phyloP scores from a whole-genome alignment of 495 filamentous ascomycete species.

The Ascodesmis nigricans region DNA sequence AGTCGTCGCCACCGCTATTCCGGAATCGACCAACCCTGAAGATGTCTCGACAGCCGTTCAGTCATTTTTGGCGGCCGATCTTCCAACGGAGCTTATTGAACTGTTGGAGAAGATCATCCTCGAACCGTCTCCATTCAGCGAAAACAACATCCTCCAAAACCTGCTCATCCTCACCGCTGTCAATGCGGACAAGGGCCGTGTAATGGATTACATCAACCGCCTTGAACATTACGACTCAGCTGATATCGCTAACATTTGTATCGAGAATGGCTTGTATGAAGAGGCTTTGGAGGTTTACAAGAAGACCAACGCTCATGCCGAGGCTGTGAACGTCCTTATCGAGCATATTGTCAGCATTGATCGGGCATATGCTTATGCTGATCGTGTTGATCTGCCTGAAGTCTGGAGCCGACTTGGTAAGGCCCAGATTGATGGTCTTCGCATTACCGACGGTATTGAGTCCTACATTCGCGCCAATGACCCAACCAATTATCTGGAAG shows the following conservation, averaged over 20 bases:
- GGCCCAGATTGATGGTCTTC: conserved; percentile 89
- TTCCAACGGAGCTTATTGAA: conserved; percentile 89
- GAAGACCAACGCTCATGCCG: conserved; percentile 75
- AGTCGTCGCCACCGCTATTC: conserved; percentile 88
- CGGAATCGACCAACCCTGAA: conserved; percentile 79
- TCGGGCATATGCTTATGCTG: conserved; percentile 86
- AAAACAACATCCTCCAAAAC: conserved; percentile 91
- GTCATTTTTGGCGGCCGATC: conserved; percentile 70
- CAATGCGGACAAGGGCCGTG: conserved; percentile 81
- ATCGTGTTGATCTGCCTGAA: conserved; percentile 81
- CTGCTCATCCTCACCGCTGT: conserved; percentile 90
- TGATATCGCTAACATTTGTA: conserved; percentile 83
- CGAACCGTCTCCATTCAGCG: conserved; percentile 89
- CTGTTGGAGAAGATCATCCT: conserved; percentile 98
- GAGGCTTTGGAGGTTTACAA: conserved; percentile 98
- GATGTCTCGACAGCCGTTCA: conserved; percentile 91
- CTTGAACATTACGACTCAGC: conserved; percentile 73
- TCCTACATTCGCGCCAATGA: conserved; percentile 93
- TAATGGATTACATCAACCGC: conserved; percentile 93
- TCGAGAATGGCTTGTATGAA: conserved; percentile 81
- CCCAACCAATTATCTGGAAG: conserved; percentile 78
- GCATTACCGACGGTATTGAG: conserved; percentile 78
- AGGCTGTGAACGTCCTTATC: conserved; percentile 77
- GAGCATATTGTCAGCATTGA: conserved; percentile 98
- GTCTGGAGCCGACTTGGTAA: conserved; percentile 99